Evolutionary conservation across 768 basidiomycete species (phyloP).

Genomic region (Tephrocybe sp.): DNA sequence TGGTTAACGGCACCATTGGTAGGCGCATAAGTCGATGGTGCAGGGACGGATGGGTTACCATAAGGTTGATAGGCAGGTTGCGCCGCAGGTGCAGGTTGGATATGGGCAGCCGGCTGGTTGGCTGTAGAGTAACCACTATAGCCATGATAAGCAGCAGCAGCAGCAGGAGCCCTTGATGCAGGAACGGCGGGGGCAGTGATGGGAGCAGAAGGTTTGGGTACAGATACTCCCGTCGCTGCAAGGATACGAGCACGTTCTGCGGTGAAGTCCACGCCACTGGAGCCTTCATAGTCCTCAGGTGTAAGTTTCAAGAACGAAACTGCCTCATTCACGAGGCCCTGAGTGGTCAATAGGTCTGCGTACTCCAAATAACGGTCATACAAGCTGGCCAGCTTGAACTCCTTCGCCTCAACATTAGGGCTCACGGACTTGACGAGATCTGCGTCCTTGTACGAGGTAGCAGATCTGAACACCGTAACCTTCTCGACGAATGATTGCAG

Average conservation of each 20-base stretch:
- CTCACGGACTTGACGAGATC: constrained; percentile 53
- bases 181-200: constrained; percentile 16
- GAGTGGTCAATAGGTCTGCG: constrained; percentile 85
- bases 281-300: constrained; percentile 75
- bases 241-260: constrained; percentile 40
- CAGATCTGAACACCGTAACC: constrained; percentile 90
- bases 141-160: no score
- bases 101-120: constrained; percentile 9
- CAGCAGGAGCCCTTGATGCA: constrained; percentile 18
- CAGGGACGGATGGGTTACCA: constrained; percentile 9
- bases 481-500: constrained; percentile 96
- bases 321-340: constrained; percentile 87
- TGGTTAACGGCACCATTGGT: constrained; percentile 22
- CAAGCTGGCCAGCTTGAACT: constrained; percentile 80
- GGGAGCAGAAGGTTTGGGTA: constrained; percentile 19
- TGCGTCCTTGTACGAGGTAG: constrained; percentile 74
- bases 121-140: no score
- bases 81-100: constrained; percentile 13
- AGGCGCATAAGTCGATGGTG: constrained; percentile 21
- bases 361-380: constrained; percentile 98
- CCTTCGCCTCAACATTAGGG: constrained; percentile 47
- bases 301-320: constrained; percentile 76
- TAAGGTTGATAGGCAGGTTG: constrained; percentile 14
- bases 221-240: constrained; percentile 26
- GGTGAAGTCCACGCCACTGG: constrained; percentile 38